Conservation (phyloP, 2,329 filamentous ascomycete genomes). For the Leptodontidium sp. region DNA sequence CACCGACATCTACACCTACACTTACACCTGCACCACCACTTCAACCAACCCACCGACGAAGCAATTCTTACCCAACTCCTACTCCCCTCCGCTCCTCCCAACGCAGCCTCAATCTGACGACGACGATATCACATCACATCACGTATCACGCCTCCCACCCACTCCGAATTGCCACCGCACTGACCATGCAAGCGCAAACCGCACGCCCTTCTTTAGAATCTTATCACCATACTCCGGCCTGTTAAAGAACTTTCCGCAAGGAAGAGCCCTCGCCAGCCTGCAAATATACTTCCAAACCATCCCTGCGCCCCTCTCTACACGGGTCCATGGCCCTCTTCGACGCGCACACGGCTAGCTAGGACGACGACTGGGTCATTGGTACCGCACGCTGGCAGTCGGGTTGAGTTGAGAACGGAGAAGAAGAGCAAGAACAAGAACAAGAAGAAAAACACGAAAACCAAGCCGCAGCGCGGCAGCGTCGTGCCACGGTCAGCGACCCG, state of each 20-base stretch:
- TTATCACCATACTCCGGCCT: constrained; percentile 27
- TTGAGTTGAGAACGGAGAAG: neutral
- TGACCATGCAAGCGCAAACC: constrained; percentile 41
- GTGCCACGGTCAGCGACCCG: constrained; percentile 29
- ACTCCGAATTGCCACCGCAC: constrained; percentile 34
- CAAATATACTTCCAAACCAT: constrained; percentile 23
- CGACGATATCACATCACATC: constrained; percentile 6
- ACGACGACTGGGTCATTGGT: constrained; percentile 23
- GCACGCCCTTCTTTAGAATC: constrained; percentile 29
- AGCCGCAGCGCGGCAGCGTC: constrained; percentile 28
- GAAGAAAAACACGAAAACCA: neutral
- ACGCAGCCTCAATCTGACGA: constrained; percentile 10
- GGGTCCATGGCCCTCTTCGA: constrained; percentile 36
- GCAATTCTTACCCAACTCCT: constrained; percentile 1
- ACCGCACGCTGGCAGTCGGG: neutral
- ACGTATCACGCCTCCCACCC: constrained; percentile 1
- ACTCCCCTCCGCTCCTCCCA: neutral
- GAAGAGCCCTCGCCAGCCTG: constrained; percentile 34
- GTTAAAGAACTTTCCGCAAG: constrained; percentile 30
- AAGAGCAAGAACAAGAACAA: neutral
- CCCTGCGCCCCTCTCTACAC: constrained; percentile 21
- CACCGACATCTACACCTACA: neutral
- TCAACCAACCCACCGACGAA: neutral
- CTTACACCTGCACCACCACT: constrained; percentile 4
- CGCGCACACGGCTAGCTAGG: constrained; percentile 32